These are phyloP conservation scores for Flammula alnicola DNA, from an alignment of 1,284 basidiomycete species.

Conservation along the genomic window DNA sequence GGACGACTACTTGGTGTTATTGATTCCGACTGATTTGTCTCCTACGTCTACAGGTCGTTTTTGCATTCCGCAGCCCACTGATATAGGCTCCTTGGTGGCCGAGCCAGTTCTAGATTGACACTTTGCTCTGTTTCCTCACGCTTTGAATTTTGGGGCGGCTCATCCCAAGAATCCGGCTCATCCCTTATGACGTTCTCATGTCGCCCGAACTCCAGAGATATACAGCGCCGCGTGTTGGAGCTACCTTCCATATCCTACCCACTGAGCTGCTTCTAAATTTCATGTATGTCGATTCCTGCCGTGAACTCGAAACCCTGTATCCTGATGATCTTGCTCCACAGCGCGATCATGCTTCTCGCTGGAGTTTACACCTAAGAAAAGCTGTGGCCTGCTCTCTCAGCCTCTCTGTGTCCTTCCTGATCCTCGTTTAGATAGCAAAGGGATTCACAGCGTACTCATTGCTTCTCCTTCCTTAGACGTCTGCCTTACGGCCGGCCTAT, in stretches of 20 bases:
- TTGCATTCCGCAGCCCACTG: constrained; percentile 18
- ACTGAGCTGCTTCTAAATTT: no score
- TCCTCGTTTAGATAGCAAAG: no score
- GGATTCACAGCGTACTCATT: no score
- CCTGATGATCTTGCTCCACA: no score
- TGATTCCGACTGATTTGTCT: constrained; percentile 11
- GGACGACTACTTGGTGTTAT: constrained; percentile 5
- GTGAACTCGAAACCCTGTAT: no score
- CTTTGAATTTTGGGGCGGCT: constrained; percentile 1
- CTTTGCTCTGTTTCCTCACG: constrained; percentile 4
- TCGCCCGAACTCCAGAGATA: constrained; percentile 3
- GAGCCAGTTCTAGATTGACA: constrained; percentile 6
- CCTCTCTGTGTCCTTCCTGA: no score
- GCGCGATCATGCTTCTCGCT: no score
- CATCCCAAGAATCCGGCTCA: constrained; percentile 7
- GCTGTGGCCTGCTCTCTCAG: no score
- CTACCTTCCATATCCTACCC: background rate
- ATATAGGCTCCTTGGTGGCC: constrained; percentile 15
- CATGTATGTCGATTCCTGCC: no score
- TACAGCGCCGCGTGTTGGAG: constrained; percentile 1
- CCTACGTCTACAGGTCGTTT: constrained; percentile 10
- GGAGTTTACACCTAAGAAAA: no score
- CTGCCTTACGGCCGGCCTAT: no score
- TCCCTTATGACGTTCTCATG: constrained; percentile 7
- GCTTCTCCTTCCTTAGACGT: no score